These are phyloP conservation scores for Solanum pinnatisectum DNA, from an alignment of 257 asterid genomes.

Conservation along the genomic window DNA sequence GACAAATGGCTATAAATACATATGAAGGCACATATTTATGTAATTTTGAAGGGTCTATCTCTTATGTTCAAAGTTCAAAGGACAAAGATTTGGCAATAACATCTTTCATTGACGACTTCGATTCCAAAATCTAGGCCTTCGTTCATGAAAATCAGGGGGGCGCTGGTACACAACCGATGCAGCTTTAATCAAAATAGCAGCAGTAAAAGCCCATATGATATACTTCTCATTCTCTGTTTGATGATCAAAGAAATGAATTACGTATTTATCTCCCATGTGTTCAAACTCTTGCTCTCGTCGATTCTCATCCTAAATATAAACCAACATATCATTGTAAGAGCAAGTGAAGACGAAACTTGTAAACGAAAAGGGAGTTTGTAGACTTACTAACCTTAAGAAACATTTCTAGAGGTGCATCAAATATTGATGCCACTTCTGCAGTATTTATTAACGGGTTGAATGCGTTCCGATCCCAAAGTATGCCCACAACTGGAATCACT, in stretches of 20 bases:
- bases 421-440: slow-evolving; percentile 65
- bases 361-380: not conserved
- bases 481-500: slow-evolving; percentile 68
- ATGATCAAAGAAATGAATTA: slow-evolving; percentile 69
- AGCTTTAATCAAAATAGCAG: slow-evolving; percentile 58
- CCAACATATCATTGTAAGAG: not conserved
- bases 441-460: slow-evolving; percentile 44
- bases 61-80: not conserved
- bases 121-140: slow-evolving; percentile 54
- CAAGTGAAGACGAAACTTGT: not conserved
- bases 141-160: slow-evolving; percentile 46
- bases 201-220: slow-evolving; percentile 81
- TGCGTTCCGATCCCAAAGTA: slow-evolving; percentile 38
- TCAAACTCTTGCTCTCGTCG: slow-evolving; percentile 46
- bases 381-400: slow-evolving; percentile 54
- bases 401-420: slow-evolving; percentile 76
- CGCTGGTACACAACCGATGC: slow-evolving; percentile 57
- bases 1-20: not conserved
- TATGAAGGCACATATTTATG: not conserved
- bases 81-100: not conserved
- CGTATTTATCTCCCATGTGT: slow-evolving; percentile 48
- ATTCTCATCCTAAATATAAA: slow-evolving; percentile 45
- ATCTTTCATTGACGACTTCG: slow-evolving; percentile 28
- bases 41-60: not conserved
- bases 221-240: slow-evolving; percentile 21